These are phyloP conservation scores for Prinsepia uniflora DNA, from an alignment of 306 rosid species.

Conservation along the genomic window DNA sequence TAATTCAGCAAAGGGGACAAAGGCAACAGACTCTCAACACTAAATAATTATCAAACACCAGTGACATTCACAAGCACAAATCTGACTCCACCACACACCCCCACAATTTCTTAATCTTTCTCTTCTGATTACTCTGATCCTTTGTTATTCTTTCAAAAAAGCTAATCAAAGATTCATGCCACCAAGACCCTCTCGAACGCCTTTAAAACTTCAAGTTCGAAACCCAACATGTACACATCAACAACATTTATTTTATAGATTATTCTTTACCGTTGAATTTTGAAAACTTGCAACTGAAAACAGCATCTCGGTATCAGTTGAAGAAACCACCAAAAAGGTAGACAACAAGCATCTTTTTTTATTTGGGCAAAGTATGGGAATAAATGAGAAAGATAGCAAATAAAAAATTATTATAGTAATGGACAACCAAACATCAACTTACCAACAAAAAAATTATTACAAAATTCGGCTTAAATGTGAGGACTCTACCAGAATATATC, in stretches of 20 bases:
- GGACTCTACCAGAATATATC: constrained; percentile 72
- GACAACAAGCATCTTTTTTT: constrained; percentile 87
- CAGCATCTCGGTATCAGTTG: constrained; percentile 97
- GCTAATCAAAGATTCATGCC: constrained; percentile 41
- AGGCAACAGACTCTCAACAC: constrained; percentile 69
- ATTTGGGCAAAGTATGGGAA: constrained; percentile 45
- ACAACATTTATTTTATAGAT: constrained; percentile 7
- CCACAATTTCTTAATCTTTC: constrained; percentile 44
- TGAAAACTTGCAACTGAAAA: constrained; percentile 82
- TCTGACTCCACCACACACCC: constrained; percentile 87
- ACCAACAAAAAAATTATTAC: constrained; percentile 52
- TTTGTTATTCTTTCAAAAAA: constrained; percentile 37
- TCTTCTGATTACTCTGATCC: constrained; percentile 56
- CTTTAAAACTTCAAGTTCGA: constrained; percentile 66
- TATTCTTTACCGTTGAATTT: constrained; percentile 48
- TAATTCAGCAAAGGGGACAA: constrained; percentile 78
- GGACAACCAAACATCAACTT: constrained; percentile 56
- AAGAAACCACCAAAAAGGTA: constrained; percentile 81
- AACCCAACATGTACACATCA: constrained; percentile 43
- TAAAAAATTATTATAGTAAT: constrained; percentile 29
- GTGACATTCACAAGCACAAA: constrained; percentile 61
- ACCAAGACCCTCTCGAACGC: constrained; percentile 32
- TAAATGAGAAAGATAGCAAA: constrained; percentile 57
- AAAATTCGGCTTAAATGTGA: constrained; percentile 50
- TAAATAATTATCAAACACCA: constrained; percentile 63